Evolutionary conservation across 225 moss, liverwort and hornwort genomes (phyloP).

Genomic region (Polytrichum formosum): DNA sequence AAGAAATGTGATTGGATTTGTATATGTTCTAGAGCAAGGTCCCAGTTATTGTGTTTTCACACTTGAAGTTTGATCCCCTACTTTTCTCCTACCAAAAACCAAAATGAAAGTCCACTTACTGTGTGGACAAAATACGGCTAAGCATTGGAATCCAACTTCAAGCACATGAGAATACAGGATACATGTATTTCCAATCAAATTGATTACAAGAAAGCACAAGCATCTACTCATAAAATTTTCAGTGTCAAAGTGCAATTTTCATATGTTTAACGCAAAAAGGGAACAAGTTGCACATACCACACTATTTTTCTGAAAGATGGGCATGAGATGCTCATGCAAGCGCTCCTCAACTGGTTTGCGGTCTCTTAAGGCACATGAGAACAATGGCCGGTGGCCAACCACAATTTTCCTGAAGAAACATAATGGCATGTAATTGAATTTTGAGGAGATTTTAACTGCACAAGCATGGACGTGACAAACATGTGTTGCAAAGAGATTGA

Average conservation of each 20-base stretch:
- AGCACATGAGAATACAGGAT: background rate
- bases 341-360: slow-evolving; percentile 45
- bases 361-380: slow-evolving; percentile 37
- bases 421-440: slow-evolving; percentile 3
- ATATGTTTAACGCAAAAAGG: slow-evolving; percentile 5
- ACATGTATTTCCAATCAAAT: background rate
- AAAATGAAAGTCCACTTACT: too few relatives aligned
- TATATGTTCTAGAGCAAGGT: too few relatives aligned
- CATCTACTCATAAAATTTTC: slow-evolving; percentile 5
- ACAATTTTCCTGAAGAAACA: slow-evolving; percentile 41
- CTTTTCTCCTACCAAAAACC: too few relatives aligned
- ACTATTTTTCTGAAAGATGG: slow-evolving; percentile 39
- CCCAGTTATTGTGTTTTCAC: too few relatives aligned
- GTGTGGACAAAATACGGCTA: too few relatives aligned
- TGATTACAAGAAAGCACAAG: slow-evolving; percentile 7
- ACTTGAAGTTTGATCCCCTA: too few relatives aligned
- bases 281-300: slow-evolving; percentile 30
- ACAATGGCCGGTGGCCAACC: slow-evolving; percentile 64
- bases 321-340: slow-evolving; percentile 36
- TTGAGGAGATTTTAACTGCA: too few relatives aligned
- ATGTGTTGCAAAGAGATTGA: too few relatives aligned
- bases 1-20: too few relatives aligned
- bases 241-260: slow-evolving; percentile 4
- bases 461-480: too few relatives aligned
- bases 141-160: too few relatives aligned